Percentiles rank a stretch among this genome's conserved stretches.
phyloP scores from a whole-genome alignment of 495 filamentous ascomycete species.

The Talaromyces proteolyticus region DNA sequence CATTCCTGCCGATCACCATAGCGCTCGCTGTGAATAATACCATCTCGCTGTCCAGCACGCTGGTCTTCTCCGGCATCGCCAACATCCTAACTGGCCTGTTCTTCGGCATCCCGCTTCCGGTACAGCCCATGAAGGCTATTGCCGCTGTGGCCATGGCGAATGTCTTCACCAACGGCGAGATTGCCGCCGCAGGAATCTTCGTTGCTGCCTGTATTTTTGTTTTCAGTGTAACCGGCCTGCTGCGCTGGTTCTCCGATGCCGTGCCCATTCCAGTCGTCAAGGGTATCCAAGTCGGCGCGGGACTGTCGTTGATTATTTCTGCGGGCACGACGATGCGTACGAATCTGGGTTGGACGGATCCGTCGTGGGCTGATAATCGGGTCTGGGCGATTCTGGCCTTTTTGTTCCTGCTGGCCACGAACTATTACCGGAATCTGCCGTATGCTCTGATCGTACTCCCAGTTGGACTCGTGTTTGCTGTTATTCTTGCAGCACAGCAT shows the following conservation, averaged over 20 bases:
- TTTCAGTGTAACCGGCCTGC: constrained; percentile 68
- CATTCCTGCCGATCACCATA: constrained; percentile 82
- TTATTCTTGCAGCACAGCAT: constrained; percentile 30
- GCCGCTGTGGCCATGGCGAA: constrained; percentile 77
- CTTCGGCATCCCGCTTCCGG: constrained; percentile 82
- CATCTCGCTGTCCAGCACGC: constrained; percentile 74
- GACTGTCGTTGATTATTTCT: constrained; percentile 69
- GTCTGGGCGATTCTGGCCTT: constrained; percentile 68
- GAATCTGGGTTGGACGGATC: constrained; percentile 50
- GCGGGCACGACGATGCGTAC: constrained; percentile 59
- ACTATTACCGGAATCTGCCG: constrained; percentile 54
- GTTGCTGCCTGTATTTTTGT: constrained; percentile 66
- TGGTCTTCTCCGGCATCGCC: constrained; percentile 80
- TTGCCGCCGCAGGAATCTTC: constrained; percentile 73
- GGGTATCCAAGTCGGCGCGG: constrained; percentile 90
- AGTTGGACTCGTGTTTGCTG: constrained; percentile 54
- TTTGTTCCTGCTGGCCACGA: constrained; percentile 57
- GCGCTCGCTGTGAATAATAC: constrained; percentile 68
- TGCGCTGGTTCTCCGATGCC: constrained; percentile 60
- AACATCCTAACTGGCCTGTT: constrained; percentile 76
- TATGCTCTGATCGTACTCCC: constrained; percentile 70
- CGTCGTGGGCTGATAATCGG: constrained; percentile 65
- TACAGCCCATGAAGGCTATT: constrained; percentile 91
- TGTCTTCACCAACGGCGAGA: constrained; percentile 57
- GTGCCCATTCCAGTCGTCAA: constrained; percentile 85